Base-by-base conservation (phyloP, 2,329 filamentous ascomycete genomes). In the Ophiostoma fasciatum region DNA sequence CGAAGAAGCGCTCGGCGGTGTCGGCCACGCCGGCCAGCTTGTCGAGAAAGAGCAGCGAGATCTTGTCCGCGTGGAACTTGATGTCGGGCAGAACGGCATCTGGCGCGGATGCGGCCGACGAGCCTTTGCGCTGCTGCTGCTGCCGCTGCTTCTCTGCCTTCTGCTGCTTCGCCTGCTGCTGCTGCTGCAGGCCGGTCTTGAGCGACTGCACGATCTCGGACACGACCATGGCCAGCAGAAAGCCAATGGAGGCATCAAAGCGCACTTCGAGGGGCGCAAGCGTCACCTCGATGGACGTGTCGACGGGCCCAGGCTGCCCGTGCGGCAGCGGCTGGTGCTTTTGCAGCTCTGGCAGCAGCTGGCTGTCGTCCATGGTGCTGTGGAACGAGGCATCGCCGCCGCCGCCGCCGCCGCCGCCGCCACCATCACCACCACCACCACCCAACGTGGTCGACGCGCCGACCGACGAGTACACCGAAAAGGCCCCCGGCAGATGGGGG, bases 401-500 rank as follows among this genome's bases (percentile, higher is more conserved):
- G n/a, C n/a, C n/a, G n/a, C n/a, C n/a, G n/a, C n/a, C n/a, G n/a
- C n/a, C n/a, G n/a, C n/a, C n/a, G n/a, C n/a, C n/a, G n/a, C n/a
- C n/a, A n/a, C n/a, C n/a, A n/a, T n/a, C n/a, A n/a, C n/a, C n/a
- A n/a, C n/a, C n/a, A n/a, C n/a, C n/a, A n/a, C n/a, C n/a, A n/a
- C n/a, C n/a, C n/a, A n/a, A n/a, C 4, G 30, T 33, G 1, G 42
- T 39, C 4, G 42, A 28, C 4, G 38, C 34, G 6, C 42, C 43
- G 5, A 33, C 39, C 11, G 42, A 27, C 11, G 44, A 53, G 36
- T 66, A 53, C 3, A 70, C 55, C 0, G 73, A 78, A 49, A 78
- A 78, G 3, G 74, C 64, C 1, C 74, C 75, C 2, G 74, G 74
- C 4, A 76, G 50, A 46, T 74, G 61, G 0, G 64, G 62, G n/a